A percentile compares a stretch with the other conserved stretches of the same genome.
phyloP scores from a whole-genome alignment of 2,329 filamentous ascomycete species.

The Fusarium tuaranense region DNA sequence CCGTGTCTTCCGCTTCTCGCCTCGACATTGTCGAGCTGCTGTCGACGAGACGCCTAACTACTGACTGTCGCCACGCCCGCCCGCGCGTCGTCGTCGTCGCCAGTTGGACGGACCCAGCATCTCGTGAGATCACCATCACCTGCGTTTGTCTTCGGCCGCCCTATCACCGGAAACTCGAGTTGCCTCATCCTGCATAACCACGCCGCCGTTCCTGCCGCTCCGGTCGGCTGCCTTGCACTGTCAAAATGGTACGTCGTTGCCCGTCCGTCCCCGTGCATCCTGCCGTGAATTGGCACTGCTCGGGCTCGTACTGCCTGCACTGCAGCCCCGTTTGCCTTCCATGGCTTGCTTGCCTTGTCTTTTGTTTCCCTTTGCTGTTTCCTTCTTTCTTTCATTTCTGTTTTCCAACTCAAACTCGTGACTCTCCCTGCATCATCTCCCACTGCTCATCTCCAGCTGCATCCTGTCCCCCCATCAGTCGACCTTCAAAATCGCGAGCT shows the following conservation, averaged over 20 bases:
- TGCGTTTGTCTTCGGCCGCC: background rate
- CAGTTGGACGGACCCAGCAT: constrained; percentile 1
- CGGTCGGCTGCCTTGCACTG: constrained; percentile 22
- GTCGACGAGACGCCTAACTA: constrained; percentile 9
- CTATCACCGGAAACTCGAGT: constrained; percentile 1
- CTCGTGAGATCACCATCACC: constrained; percentile 23
- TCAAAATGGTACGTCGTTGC: constrained; percentile 40
- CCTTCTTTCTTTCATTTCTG: background rate
- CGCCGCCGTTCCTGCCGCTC: constrained; percentile 17
- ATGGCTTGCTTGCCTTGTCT: background rate
- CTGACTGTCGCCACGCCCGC: constrained; percentile 18
- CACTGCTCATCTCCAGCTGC: constrained; percentile 15
- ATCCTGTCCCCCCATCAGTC: constrained; percentile 1
- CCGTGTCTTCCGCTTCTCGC: constrained; percentile 15
- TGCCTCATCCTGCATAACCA: constrained; percentile 12
- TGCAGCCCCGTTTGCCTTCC: constrained; percentile 3
- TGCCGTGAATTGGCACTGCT: constrained; percentile 30
- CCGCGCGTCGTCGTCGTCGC: constrained; percentile 17
- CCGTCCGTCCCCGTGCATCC: constrained; percentile 27
- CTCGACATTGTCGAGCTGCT: constrained; percentile 34
- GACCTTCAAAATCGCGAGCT: constrained; percentile 21
- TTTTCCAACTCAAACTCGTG: background rate
- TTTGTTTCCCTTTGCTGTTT: background rate
- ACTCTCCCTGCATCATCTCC: constrained; percentile 34
- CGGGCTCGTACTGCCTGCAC: constrained; percentile 12